phyloP scores from a whole-genome alignment of 2,329 filamentous ascomycete genomes.

The Fusarium nygamai region DNA sequence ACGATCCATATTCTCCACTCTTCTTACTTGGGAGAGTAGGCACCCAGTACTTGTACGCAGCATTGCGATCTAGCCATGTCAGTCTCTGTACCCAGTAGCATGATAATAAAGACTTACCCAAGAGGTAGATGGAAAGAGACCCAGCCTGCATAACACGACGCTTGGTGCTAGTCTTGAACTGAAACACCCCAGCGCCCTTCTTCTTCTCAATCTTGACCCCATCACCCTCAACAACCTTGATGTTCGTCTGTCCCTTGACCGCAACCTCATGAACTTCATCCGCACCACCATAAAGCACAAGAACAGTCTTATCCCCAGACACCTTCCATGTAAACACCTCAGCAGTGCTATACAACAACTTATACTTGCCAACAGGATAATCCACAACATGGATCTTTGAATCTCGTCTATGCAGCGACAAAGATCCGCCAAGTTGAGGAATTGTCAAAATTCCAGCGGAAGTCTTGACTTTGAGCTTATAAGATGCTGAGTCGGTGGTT shows the following conservation, averaged over 20 bases:
- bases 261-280: constrained; percentile 72
- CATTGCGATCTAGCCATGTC: constrained; percentile 62
- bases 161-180: constrained; percentile 45
- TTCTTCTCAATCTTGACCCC: constrained; percentile 39
- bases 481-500: constrained; percentile 64
- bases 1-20: constrained; percentile 46
- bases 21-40: constrained; percentile 58
- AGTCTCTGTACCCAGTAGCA: background rate
- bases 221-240: constrained; percentile 41
- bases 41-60: constrained; percentile 76
- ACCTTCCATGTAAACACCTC: constrained; percentile 78
- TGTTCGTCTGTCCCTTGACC: constrained; percentile 46
- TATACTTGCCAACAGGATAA: constrained; percentile 69
- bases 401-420: constrained; percentile 70
- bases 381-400: constrained; percentile 75
- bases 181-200: constrained; percentile 39
- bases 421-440: constrained; percentile 65
- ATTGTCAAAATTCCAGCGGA: constrained; percentile 61
- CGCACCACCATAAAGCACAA: constrained; percentile 71
- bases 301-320: constrained; percentile 65
- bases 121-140: constrained; percentile 55
- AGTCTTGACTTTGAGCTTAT: constrained; percentile 71
- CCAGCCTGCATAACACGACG: constrained; percentile 47
- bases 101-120: constrained; percentile 39
- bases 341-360: constrained; percentile 73